phyloP scores from a whole-genome alignment of 495 filamentous ascomycete genomes.

The Penicillium canescens region DNA sequence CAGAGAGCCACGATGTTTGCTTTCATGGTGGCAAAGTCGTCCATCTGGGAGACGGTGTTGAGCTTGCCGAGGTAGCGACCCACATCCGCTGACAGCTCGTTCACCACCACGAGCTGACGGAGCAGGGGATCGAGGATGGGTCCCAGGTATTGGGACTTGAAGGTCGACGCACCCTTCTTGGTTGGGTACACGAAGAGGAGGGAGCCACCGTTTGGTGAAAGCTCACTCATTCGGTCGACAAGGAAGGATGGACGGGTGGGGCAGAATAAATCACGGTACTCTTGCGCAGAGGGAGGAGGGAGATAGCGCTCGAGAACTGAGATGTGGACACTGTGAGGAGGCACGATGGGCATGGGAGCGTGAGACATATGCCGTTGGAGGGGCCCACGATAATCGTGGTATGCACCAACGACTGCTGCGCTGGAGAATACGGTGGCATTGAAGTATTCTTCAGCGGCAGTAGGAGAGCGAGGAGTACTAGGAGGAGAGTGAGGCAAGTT shows the following conservation, averaged over 20 bases:
- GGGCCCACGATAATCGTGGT: slow-evolving; percentile 54
- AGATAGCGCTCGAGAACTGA: slow-evolving; percentile 72
- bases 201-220: slow-evolving; percentile 58
- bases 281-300: slow-evolving; percentile 60
- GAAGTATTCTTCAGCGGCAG: slow-evolving; percentile 55
- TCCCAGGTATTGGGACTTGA: slow-evolving; percentile 63
- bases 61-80: slow-evolving; percentile 58
- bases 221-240: slow-evolving; percentile 66
- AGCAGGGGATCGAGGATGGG: slow-evolving; percentile 69
- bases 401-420: slow-evolving; percentile 55
- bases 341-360: slow-evolving; percentile 62
- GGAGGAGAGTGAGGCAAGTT: slow-evolving; percentile 64
- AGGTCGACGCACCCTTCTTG: slow-evolving; percentile 59
- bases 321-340: slow-evolving; percentile 63
- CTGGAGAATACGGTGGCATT: slow-evolving; percentile 57
- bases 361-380: slow-evolving; percentile 38
- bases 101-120: slow-evolving; percentile 63
- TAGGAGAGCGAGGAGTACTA: slow-evolving; percentile 52
- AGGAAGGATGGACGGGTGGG: slow-evolving; percentile 58
- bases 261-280: slow-evolving; percentile 62
- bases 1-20: slow-evolving; percentile 52
- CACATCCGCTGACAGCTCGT: slow-evolving; percentile 62
- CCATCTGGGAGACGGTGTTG: slow-evolving; percentile 57
- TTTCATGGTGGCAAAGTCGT: slow-evolving; percentile 57
- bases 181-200: slow-evolving; percentile 74